Base-by-base conservation (phyloP, 257 asterid species). In the Solanum lignicaule region DNA sequence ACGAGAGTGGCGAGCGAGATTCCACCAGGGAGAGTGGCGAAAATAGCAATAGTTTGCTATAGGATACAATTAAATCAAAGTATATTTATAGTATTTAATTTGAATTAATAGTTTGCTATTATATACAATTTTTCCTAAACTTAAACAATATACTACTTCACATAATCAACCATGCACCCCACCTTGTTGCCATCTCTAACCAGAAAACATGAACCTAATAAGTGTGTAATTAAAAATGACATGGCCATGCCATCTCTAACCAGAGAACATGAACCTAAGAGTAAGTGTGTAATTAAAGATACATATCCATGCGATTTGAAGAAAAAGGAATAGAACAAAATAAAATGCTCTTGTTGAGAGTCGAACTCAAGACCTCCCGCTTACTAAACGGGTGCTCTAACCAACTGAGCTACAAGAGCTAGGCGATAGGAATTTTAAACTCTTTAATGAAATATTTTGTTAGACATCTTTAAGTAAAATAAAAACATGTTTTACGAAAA, bases 321-420 rank as follows among this genome's bases (percentile, higher is more conserved):
- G 32, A 21, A 25, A 65, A 27, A 65, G 15, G 8, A n/a, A n/a
- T 25, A 25, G 18, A 65, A 12, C 6, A 29, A 66, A 25, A 12
- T 0, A 69, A 75, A 7, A 38, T 60, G 93, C 92, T 92, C 92
- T 91, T 86, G 90, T 92, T 93, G 97, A 94, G 97, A 95, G 98
- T 94, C 83, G 94, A 94, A 95, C 98, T 95, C 96, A 94, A 93
- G 97, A 96, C 98, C 98, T 96, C 98, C 96, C 97, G 94, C 98
- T 95, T 95, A 95, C 98, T 94, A 94, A 94, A 94, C 97, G 95
- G 98, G 95, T 95, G 97, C 99, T 96, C 98, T 96, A 93, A 94
- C 99, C 98, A 96, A 94, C 98, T 94, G 98, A 95, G 97, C 98
- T 96, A 71, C 78, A 71, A 71, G 78, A 71, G 78, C 78, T 7